These are phyloP conservation scores for Neurospora hispaniola DNA, from an alignment of 495 filamentous ascomycete species.

Conservation along the genomic window DNA sequence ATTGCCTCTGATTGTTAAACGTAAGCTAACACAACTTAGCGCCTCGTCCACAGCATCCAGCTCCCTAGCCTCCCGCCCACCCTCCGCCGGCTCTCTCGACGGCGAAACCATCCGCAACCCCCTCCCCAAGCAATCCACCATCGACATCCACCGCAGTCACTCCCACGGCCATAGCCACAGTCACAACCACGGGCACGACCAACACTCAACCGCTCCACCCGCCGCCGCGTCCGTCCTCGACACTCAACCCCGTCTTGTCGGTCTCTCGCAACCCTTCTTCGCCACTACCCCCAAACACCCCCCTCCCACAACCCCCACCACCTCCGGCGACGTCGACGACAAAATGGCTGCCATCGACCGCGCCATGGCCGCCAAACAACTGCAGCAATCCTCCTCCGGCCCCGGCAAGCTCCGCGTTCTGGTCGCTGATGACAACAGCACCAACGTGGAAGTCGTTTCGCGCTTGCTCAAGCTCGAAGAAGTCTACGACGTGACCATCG, in stretches of 20 bases:
- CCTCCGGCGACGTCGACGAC: constrained; percentile 12
- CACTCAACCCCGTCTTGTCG: constrained; percentile 66
- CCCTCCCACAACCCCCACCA: constrained; percentile 14
- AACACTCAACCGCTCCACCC: neutral
- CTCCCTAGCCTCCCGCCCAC: constrained; percentile 54
- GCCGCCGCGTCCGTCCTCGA: constrained; percentile 22
- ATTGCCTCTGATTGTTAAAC: neutral
- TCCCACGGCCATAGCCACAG: neutral
- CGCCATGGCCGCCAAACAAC: constrained; percentile 39
- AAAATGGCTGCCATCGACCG: constrained; percentile 35
- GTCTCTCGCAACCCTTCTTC: constrained; percentile 80
- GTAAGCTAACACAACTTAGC: constrained; percentile 26
- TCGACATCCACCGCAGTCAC: constrained; percentile 16
- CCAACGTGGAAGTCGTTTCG: constrained; percentile 86
- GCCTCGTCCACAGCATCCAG: constrained; percentile 37
- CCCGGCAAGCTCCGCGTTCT: constrained; percentile 64
- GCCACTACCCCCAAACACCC: constrained; percentile 40
- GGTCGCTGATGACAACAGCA: constrained; percentile 90
- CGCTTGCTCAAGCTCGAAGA: constrained; percentile 46
- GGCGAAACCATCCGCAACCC: constrained; percentile 37
- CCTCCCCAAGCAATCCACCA: constrained; percentile 15
- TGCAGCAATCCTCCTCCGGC: constrained; percentile 12
- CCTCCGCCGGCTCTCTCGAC: constrained; percentile 69
- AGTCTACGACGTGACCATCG: constrained; percentile 61
- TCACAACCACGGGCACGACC: neutral